Evolutionary conservation across 805 yeast species (phyloP).

Genomic region (Clavispora asparagi): DNA sequence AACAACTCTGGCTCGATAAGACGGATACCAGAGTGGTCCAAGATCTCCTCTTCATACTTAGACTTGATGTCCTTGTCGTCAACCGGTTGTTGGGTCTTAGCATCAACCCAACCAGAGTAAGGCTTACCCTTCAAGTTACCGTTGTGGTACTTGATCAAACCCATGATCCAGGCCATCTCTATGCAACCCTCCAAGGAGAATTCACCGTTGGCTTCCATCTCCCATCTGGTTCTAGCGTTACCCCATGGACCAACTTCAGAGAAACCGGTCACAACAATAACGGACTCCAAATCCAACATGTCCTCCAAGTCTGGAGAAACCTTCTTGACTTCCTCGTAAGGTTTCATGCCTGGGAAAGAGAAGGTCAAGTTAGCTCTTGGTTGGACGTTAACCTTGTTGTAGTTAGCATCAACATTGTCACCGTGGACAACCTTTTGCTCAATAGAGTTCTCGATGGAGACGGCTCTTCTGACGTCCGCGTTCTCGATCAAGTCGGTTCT

Average conservation of each 20-base stretch:
- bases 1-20: conserved; percentile 93
- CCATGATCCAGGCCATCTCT: conserved; percentile 99
- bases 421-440: conserved; percentile 86
- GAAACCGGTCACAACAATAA: conserved; percentile 95
- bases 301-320: conserved; percentile 78
- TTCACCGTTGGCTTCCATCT: conserved; percentile 93
- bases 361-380: conserved; percentile 95
- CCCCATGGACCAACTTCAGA: conserved; percentile 99
- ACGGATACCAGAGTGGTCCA: conserved; percentile 95
- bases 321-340: conserved; percentile 67
- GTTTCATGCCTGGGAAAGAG: conserved; percentile 84
- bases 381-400: conserved; percentile 67
- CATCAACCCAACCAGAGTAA: conserved; percentile 96
- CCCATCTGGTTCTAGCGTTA: conserved; percentile 98
- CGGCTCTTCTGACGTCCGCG: conserved; percentile 92
- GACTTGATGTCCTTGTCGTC: conserved; percentile 91
- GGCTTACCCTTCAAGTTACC: conserved; percentile 86
- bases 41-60: conserved; percentile 83
- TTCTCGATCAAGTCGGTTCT: conserved; percentile 75
- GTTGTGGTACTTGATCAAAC: conserved; percentile 89
- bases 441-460: conserved; percentile 85
- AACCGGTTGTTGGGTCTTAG: conserved; percentile 86
- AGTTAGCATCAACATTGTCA: conserved; percentile 81
- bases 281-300: conserved; percentile 84
- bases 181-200: conserved; percentile 96